These are phyloP conservation scores for Thraustochytrium striatum DNA, from an alignment of 352 stramenopile genomes.

Conservation along the genomic window DNA sequence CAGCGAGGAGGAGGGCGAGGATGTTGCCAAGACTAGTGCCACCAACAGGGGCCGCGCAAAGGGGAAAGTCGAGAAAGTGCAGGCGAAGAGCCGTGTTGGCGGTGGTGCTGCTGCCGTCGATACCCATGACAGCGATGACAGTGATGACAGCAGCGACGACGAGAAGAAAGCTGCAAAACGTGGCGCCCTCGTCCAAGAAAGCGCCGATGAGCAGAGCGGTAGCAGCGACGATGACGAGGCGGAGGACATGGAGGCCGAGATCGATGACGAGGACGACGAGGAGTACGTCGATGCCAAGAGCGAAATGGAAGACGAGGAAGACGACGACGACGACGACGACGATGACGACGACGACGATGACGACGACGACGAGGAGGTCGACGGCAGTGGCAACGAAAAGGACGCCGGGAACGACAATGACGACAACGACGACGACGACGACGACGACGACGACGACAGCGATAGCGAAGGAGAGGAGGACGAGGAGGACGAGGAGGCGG, in stretches of 20 bases:
- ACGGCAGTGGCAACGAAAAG: neutral
- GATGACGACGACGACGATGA: conserved; percentile 55
- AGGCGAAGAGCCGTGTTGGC: too few relatives aligned
- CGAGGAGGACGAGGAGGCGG: neutral
- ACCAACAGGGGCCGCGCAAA: too few relatives aligned
- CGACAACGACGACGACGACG: conserved; percentile 48
- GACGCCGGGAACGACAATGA: conserved; percentile 44
- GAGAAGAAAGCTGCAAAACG: too few relatives aligned
- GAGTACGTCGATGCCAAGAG: conserved; percentile 52
- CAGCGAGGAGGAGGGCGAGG: too few relatives aligned
- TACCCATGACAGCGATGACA: neutral
- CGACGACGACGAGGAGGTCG: conserved; percentile 59
- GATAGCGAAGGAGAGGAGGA: neutral
- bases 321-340: too few relatives aligned
- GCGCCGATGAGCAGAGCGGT: too few relatives aligned
- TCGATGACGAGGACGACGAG: conserved; percentile 52
- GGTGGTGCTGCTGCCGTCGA: neutral
- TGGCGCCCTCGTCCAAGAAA: too few relatives aligned
- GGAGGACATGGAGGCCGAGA: too few relatives aligned
- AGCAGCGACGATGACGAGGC: too few relatives aligned
- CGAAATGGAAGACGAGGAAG: too few relatives aligned
- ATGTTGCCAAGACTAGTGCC: too few relatives aligned
- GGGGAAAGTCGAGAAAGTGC: too few relatives aligned
- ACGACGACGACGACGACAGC: neutral
- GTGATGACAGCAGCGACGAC: conserved; percentile 45